Evolutionary conservation across 441 rosid species (phyloP), one percentile per base, ranked within the genome.

Genomic region (Geranium incanum): DNA sequence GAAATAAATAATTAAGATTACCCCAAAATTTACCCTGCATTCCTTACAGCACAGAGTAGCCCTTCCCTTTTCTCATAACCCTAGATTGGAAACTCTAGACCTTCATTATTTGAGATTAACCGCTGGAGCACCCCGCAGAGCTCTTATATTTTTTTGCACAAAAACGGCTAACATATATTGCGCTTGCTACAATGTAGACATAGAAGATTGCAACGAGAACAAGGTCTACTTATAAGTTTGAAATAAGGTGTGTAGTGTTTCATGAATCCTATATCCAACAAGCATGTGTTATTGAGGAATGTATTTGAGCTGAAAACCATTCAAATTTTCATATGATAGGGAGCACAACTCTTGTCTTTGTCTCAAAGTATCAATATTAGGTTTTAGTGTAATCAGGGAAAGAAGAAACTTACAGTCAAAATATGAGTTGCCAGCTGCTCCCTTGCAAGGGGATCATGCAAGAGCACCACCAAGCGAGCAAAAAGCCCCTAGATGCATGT

Each of bases 401-500:
- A 23, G 76, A 23, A 63, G 70, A 75, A 71, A 70, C 97, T 83
- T 85, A 92, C 98, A 6, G 90, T 83, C 88, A 95, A 85, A 85
- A 91, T 91, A 68, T 95, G 97, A 84, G 95, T 84, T 43, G 97
- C 92, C 78, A 84, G 82, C 82, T 90, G 96, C 81, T 88, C 93
- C 85, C 92, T 86, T 50, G 91, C 95, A 68, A 91, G 83, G 75
- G 99, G 97, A 78, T 95, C 86, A 78, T 92, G 98, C 86, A 95
- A 83, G 74, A 95, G 96, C 84, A 95, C 98, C 82, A 95, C 81
- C 76, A 95, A 84, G 73, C 98, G 97, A 68, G 93, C 95, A 82
- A 95, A 91, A 78, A 92, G 85, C 76, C 87, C 99, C 97, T 92
- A 81, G 79, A 77, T 66, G 76, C 74, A 75, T 75, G 64, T 21